Evolutionary conservation across 129 eudicot genomes (phyloP), one percentile per base, ranked within the genome.

Genomic region (Oenanthe sinensis): DNA sequence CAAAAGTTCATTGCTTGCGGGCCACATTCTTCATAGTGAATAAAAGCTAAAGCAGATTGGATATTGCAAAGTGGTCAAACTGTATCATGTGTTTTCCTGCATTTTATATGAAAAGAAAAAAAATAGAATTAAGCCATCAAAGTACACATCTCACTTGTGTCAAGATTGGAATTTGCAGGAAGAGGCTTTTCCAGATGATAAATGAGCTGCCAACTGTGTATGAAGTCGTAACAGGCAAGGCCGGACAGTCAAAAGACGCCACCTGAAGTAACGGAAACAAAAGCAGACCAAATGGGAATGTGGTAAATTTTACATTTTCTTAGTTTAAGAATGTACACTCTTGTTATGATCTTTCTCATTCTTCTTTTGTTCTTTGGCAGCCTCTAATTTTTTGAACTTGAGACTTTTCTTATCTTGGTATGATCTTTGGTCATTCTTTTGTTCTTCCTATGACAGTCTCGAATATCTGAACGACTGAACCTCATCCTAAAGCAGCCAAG

Each of bases 141-240:
- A 36, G n/a, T 36, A 33, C 67, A 76, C 55, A 36, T 46, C 77
- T 76, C 39, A 79, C 69, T 70, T 63, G 58, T 43, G 16, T 60
- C 16, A 45, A 65, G 15, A 47, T 49, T 80, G 74, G 73, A 22
- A 69, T 79, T 40, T 75, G 8, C 85, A 92, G 97, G 88, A 87
- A 92, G 85, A 83, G 88, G 86, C 90, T 92, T 70, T 92, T 92
- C 84, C 89, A 88, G 83, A 82, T 87, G 96, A 92, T 89, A 78
- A 92, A 89, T 55, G 91, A 92, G 24, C 85, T 87, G 39, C 95
- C 92, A 45, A 92, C 92, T 74, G 87, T 92, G 33, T 92, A 79
- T 68, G 96, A 92, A 85, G 85, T 83, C 73, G 89, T 92, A 30
- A 83, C 84, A 2, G 92, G 90, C 70, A 78, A 50, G 43, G 85